These are phyloP conservation scores for Leptosphaerulina australis DNA, from an alignment of 2,329 filamentous ascomycete species.

Conservation along the genomic window DNA sequence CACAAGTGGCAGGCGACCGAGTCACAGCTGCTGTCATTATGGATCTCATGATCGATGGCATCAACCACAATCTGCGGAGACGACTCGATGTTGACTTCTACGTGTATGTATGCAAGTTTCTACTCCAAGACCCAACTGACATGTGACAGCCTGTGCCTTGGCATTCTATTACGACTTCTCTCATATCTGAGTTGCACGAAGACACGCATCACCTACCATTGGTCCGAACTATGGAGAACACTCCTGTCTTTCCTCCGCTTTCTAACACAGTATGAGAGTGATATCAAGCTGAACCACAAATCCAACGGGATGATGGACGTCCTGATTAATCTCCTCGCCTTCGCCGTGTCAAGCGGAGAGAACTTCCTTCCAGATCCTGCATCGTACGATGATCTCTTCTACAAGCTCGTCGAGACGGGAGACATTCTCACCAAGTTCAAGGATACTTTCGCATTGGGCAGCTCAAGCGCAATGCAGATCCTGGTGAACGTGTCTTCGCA, in stretches of 20 bases:
- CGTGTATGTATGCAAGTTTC: slow-evolving; percentile 52
- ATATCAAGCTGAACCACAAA: slow-evolving; percentile 71
- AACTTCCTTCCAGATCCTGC: slow-evolving; percentile 86
- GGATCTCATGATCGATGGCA: slow-evolving; percentile 85
- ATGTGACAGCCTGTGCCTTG: slow-evolving; percentile 68
- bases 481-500: slow-evolving; percentile 82
- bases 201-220: slow-evolving; percentile 85
- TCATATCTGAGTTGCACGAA: slow-evolving; percentile 83
- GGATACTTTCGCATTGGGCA: slow-evolving; percentile 67
- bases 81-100: slow-evolving; percentile 86
- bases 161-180: slow-evolving; percentile 80
- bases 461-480: slow-evolving; percentile 72
- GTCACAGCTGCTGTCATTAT: slow-evolving; percentile 77
- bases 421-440: slow-evolving; percentile 83
- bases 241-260: slow-evolving; percentile 88
- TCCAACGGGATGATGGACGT: slow-evolving; percentile 77
- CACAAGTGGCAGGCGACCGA: slow-evolving; percentile 73
- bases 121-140: neutral
- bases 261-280: slow-evolving; percentile 81
- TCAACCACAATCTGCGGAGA: slow-evolving; percentile 90
- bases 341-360: slow-evolving; percentile 85
- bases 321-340: slow-evolving; percentile 80
- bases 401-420: slow-evolving; percentile 94
- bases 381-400: slow-evolving; percentile 95
- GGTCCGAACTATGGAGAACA: slow-evolving; percentile 92